Evolutionary conservation across 75 land plant species (phyloP).

Genomic region (Cupressus sempervirens): DNA sequence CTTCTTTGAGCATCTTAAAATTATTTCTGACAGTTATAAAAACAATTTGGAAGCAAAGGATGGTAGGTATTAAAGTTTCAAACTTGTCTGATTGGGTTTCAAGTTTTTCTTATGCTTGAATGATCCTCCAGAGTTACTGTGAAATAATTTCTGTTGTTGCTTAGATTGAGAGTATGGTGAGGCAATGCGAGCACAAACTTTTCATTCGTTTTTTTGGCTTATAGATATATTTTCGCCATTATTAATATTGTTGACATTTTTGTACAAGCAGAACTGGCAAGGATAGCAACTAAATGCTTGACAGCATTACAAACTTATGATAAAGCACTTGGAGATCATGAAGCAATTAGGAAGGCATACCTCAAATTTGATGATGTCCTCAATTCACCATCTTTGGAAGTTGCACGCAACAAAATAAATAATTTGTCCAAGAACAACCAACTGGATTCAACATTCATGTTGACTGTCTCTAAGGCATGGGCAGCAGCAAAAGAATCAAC

Average conservation of each 20-base stretch:
- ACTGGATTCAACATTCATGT: conserved; percentile 81
- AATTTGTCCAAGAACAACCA: conserved; percentile 65
- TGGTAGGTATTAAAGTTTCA: conserved; percentile 39
- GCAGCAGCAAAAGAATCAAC: conserved; percentile 86
- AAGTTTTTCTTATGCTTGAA: background rate
- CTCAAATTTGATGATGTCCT: conserved; percentile 83
- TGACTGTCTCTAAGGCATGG: conserved; percentile 86
- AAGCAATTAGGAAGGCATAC: conserved; percentile 61
- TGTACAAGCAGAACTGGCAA: conserved; percentile 37
- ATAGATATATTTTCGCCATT: conserved; percentile 14
- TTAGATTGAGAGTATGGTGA: background rate
- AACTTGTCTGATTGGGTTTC: background rate
- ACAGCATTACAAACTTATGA: conserved; percentile 81
- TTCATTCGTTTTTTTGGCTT: background rate
- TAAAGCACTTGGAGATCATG: conserved; percentile 52
- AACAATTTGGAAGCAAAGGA: conserved; percentile 53
- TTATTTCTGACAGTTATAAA: conserved; percentile 62
- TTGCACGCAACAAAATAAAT: conserved; percentile 83
- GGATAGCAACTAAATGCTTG: conserved; percentile 59
- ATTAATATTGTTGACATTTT: background rate
- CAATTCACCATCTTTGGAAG: conserved; percentile 80
- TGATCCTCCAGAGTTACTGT: background rate
- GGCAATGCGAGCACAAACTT: background rate
- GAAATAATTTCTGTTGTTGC: background rate
- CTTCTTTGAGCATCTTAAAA: conserved; percentile 81